A percentile compares a stretch with the other conserved stretches of the same genome.
Evolutionary conservation across 208 protist species (phyloP).

Genomic region (Crithidia bombi): DNA sequence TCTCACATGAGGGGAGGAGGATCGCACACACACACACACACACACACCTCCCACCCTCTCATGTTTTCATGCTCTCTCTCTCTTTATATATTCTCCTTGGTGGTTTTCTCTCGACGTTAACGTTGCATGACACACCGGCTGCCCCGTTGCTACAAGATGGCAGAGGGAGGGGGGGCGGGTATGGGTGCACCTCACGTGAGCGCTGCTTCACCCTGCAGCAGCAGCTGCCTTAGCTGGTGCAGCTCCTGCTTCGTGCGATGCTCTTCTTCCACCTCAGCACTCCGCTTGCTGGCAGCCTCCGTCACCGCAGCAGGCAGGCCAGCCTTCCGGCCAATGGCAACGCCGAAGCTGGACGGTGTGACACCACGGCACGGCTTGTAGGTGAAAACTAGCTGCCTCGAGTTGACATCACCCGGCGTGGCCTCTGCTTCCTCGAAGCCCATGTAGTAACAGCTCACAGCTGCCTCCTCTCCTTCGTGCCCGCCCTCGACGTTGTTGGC

Average conservation of each 20-base stretch:
- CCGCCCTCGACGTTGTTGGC: not conserved
- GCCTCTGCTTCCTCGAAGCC: constrained; percentile 47
- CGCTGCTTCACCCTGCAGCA: too few relatives aligned
- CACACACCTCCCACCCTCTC: too few relatives aligned
- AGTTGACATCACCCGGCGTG: constrained; percentile 9
- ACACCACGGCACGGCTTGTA: constrained; percentile 85
- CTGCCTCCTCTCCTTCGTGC: not conserved
- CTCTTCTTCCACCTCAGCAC: constrained; percentile 49
- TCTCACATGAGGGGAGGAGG: too few relatives aligned
- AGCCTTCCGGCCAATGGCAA: constrained; percentile 86
- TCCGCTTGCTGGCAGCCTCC: constrained; percentile 54
- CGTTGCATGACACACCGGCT: too few relatives aligned
- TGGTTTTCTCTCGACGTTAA: too few relatives aligned
- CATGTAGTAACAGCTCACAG: constrained; percentile 87
- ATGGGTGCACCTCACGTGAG: too few relatives aligned
- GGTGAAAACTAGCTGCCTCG: constrained; percentile 66
- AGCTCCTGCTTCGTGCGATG: constrained; percentile 41
- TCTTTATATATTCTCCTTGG: too few relatives aligned
- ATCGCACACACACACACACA: too few relatives aligned
- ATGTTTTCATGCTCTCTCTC: too few relatives aligned
- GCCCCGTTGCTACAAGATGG: too few relatives aligned
- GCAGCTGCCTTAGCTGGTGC: constrained; percentile 28
- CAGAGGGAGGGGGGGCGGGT: too few relatives aligned
- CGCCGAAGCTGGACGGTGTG: constrained; percentile 91
- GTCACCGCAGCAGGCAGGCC: constrained; percentile 79